Percentiles rank a stretch among this genome's conserved stretches.
Conservation (phyloP, 441 rosid genomes). For the Mallotus repandus region DNA sequence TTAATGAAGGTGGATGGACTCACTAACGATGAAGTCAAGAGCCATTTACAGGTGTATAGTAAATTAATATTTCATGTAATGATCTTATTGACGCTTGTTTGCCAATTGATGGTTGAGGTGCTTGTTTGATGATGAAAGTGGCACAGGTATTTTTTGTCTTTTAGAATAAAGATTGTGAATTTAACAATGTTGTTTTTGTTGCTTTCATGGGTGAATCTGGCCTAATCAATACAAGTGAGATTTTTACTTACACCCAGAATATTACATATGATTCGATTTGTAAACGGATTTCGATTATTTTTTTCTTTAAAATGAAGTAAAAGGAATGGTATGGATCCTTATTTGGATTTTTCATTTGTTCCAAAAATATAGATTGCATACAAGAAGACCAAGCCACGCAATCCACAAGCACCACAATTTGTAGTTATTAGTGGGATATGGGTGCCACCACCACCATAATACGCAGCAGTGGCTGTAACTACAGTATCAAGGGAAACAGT, state of each 20-base stretch:
- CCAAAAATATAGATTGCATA: conserved; percentile 92
- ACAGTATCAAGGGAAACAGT: conserved; percentile 35
- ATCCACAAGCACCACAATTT: conserved; percentile 64
- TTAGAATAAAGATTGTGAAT: background rate
- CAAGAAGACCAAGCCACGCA: conserved; percentile 66
- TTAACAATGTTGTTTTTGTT: background rate
- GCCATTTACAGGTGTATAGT: conserved; percentile 90
- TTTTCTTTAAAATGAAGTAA: too few species aligned
- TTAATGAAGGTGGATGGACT: conserved; percentile 95
- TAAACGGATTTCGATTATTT: background rate
- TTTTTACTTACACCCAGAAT: too few species aligned
- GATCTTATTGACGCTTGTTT: too few species aligned
- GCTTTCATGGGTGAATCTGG: too few species aligned
- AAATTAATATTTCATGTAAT: background rate
- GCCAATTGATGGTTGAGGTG: too few species aligned
- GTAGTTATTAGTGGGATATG: conserved; percentile 90
- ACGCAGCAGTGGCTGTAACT: conserved; percentile 36
- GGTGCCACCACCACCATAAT: conserved; percentile 71
- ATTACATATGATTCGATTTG: too few species aligned
- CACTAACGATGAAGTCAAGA: conserved; percentile 93
- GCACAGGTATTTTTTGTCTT: background rate
- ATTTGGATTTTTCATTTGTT: background rate
- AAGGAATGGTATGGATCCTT: background rate
- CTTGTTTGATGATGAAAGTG: background rate
- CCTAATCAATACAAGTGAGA: background rate